Evolutionary conservation across 2,329 filamentous ascomycete genomes (phyloP), one percentile per base, ranked within the genome.

Genomic region (Aspergillus cejpii): DNA sequence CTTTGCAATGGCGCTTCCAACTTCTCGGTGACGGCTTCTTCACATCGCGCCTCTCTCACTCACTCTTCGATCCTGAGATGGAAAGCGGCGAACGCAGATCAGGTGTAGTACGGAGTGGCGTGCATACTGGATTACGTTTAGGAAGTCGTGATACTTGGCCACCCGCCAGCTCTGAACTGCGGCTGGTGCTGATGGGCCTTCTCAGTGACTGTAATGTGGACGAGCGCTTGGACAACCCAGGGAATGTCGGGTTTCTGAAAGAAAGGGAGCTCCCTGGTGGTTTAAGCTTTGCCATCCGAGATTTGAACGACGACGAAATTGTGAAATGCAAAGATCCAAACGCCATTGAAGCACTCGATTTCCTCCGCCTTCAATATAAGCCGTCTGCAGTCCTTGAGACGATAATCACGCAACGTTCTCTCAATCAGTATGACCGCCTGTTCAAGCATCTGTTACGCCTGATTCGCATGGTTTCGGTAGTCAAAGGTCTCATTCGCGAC

Each of bases 91-190:
- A 94, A 61, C 77, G 85, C 34, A 79, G 79, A 39, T 71, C 78
- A 14, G 87, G 87, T 2, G 74, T 83, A 24, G 79, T 85, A 36
- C 77, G 82, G 6, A 79, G 79, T 37, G 83, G 86, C 39, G 78
- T 82, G 46, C 71, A 79, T 11, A 91, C 94, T 74, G 91, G 92
- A 1, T 74, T 97, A 31, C 84, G 89, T 31, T 73, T 97, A 0
- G 85, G 85, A n/a, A 80, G 79, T 2, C 79, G 88, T 56, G 81
- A 87, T 44, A 87, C 77, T 24, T 97, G 92, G 92, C 92, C 92
- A 20, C 92, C 92, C 3, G 89, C 89, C 19, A 94, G 87, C 63
- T 96, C 90, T 0, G 92, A 97, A 63, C 71, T 98, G n/a, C 81
- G 89, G 7, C 74, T 97, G 4, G 87, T 87, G 0, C 74, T 98